Evolutionary conservation across 345 rosid genomes (phyloP).

Genomic region (Kandelia obovata): DNA sequence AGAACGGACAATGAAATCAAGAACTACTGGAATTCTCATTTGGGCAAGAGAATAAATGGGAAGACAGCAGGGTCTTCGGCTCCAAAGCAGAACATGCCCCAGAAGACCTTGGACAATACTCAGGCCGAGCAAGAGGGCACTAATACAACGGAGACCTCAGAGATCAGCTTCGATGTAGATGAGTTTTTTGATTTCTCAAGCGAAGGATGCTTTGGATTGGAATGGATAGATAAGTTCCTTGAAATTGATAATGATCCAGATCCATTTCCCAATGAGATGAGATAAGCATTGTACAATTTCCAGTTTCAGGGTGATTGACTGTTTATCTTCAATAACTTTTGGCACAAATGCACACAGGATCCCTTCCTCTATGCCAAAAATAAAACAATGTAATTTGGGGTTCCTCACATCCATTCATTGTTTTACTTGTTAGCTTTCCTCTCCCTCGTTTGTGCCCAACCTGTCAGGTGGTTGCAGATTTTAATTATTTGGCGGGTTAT

Average conservation of each 20-base stretch:
- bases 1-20: constrained; percentile 70
- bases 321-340: too few relatives aligned
- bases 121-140: constrained; percentile 3
- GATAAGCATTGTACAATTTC: constrained; percentile 5
- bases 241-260: constrained; percentile 38
- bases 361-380: too few relatives aligned
- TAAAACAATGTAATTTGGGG: too few relatives aligned
- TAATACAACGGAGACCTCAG: not conserved
- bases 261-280: constrained; percentile 20
- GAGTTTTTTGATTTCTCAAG: constrained; percentile 41
- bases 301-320: too few relatives aligned
- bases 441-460: too few relatives aligned
- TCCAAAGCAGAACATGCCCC: not conserved
- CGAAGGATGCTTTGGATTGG: constrained; percentile 35
- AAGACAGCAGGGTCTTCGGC: constrained; percentile 11
- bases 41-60: constrained; percentile 48
- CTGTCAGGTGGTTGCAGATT: too few relatives aligned
- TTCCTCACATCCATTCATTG: too few relatives aligned
- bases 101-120: not conserved
- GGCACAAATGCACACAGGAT: too few relatives aligned
- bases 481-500: too few relatives aligned
- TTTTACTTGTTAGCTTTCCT: too few relatives aligned
- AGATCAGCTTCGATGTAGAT: constrained; percentile 25
- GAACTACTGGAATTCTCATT: constrained; percentile 70
- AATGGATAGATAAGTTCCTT: constrained; percentile 45